phyloP scores from a whole-genome alignment of 2,329 filamentous ascomycete genomes.

The Ilyonectria robusta region DNA sequence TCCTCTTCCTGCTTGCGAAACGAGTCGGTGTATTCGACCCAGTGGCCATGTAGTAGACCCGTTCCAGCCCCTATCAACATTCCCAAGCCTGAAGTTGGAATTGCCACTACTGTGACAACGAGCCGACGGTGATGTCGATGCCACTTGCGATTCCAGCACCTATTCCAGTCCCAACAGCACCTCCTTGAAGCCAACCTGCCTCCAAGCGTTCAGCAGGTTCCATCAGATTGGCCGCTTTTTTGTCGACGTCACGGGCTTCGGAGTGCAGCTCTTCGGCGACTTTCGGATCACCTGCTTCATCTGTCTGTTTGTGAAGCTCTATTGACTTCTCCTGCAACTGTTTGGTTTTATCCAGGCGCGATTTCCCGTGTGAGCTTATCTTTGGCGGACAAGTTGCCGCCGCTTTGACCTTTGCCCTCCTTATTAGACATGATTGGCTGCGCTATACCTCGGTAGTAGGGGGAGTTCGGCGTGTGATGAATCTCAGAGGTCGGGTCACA shows the following conservation, averaged over 20 bases:
- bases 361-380: constrained; percentile 37
- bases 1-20: constrained; percentile 40
- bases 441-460: neutral
- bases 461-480: neutral
- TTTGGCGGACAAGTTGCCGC: constrained; percentile 22
- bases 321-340: constrained; percentile 30
- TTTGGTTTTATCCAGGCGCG: constrained; percentile 37
- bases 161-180: constrained; percentile 40
- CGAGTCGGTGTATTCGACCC: constrained; percentile 41
- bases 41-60: constrained; percentile 36
- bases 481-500: neutral
- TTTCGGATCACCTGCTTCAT: constrained; percentile 26
- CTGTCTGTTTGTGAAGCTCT: constrained; percentile 37
- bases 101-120: constrained; percentile 41
- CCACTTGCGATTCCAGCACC: constrained; percentile 42
- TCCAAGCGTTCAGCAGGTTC: constrained; percentile 38
- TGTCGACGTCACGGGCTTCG: constrained; percentile 37
- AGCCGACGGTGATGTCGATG: constrained; percentile 34
- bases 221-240: constrained; percentile 43
- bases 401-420: constrained; percentile 18
- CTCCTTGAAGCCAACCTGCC: constrained; percentile 43
- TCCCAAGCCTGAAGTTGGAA: constrained; percentile 37
- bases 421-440: constrained; percentile 20
- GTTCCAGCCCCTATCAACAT: constrained; percentile 41
- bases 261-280: constrained; percentile 30